Conservation (phyloP, 345 rosid species). For the Euphorbia peplus region DNA sequence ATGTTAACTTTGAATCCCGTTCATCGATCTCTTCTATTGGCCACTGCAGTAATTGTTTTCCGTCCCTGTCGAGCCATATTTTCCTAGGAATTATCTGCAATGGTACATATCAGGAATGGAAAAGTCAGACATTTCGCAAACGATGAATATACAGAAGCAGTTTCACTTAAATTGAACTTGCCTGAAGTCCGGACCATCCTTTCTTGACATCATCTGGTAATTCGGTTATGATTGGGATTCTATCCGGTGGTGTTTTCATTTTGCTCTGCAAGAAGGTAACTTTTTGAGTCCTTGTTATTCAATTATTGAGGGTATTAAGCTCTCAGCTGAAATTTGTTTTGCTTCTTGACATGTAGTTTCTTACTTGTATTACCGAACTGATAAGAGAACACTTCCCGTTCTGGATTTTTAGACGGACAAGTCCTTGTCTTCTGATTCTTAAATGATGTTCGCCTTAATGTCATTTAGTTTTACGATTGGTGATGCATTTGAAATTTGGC, state of each 20-base stretch:
- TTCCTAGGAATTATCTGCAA: too few species aligned
- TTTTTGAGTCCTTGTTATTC: not conserved
- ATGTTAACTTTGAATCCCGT: too few species aligned
- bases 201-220: too few species aligned
- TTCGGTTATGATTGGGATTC: conserved; percentile 86
- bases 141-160: too few species aligned
- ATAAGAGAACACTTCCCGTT: not conserved
- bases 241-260: conserved; percentile 85
- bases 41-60: too few species aligned
- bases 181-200: too few species aligned
- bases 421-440: not conserved
- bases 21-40: too few species aligned
- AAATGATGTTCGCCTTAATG: not conserved
- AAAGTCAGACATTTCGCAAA: too few species aligned
- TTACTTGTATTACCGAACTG: not conserved
- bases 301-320: not conserved
- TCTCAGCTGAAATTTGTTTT: conserved; percentile 1
- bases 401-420: not conserved
- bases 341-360: not conserved
- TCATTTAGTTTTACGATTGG: not conserved
- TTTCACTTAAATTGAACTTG: too few species aligned
- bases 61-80: too few species aligned
- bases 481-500: conserved; percentile 6
- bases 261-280: conserved; percentile 92
- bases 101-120: too few species aligned